Conservation (phyloP, 2,329 filamentous ascomycete genomes). For the Cytospora chrysosperma region DNA sequence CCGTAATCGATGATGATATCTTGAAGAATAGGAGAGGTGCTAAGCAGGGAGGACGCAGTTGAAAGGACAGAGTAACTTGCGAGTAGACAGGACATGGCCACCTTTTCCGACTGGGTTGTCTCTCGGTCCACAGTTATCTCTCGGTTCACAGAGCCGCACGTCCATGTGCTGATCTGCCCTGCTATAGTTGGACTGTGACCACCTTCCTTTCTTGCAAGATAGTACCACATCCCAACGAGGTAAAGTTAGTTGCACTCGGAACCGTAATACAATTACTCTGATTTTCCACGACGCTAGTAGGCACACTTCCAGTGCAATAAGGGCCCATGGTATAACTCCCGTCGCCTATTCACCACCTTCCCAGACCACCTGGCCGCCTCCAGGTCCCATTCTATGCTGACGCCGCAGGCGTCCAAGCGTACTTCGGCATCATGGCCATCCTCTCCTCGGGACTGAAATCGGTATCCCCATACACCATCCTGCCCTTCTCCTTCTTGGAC, state of each 20-base stretch:
- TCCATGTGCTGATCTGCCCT: too few species aligned
- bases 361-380: slow-evolving; percentile 11
- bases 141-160: too few species aligned
- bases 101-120: too few species aligned
- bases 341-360: background rate
- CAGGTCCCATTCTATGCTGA: slow-evolving; percentile 1
- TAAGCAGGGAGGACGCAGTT: background rate
- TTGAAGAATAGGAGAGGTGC: background rate
- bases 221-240: background rate
- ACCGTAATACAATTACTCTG: background rate
- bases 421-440: slow-evolving; percentile 76
- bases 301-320: background rate
- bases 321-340: background rate
- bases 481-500: slow-evolving; percentile 59
- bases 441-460: slow-evolving; percentile 84
- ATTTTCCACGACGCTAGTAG: background rate
- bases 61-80: background rate
- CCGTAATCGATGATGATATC: too few species aligned
- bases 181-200: background rate
- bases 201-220: background rate
- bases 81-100: background rate
- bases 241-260: background rate
- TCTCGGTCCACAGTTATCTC: too few species aligned
- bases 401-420: slow-evolving; percentile 50
- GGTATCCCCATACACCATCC: slow-evolving; percentile 80